A percentile compares a stretch with the other conserved stretches of the same genome.
phyloP scores from a whole-genome alignment of 1,139 yeast genomes.

The Scheffersomyces illinoinensis region DNA sequence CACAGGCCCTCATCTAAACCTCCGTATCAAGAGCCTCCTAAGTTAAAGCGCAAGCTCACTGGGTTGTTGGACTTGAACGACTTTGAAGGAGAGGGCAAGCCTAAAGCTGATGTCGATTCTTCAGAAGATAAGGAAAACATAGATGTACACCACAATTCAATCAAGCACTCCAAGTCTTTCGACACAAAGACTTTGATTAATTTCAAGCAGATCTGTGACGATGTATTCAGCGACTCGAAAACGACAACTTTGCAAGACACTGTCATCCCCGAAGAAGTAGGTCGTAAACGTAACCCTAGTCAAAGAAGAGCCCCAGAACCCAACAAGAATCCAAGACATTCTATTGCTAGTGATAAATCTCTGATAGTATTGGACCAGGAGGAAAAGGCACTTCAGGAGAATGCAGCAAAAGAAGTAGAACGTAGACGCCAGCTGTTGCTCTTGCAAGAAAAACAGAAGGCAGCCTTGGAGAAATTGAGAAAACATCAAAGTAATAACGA shows the following conservation, averaged over 20 bases:
- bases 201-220: constrained; percentile 29
- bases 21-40: constrained; percentile 19
- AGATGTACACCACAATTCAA: constrained; percentile 3
- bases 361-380: constrained; percentile 10
- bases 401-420: constrained; percentile 12
- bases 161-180: constrained; percentile 8
- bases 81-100: constrained; percentile 7
- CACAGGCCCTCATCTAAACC: constrained; percentile 6
- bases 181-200: constrained; percentile 27
- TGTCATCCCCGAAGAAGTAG: constrained; percentile 3
- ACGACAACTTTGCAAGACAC: neutral
- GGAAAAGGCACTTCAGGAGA: constrained; percentile 8
- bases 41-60: constrained; percentile 24
- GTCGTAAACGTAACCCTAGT: neutral
- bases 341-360: neutral
- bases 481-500: constrained; percentile 30
- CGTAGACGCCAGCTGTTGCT: constrained; percentile 21
- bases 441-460: constrained; percentile 30
- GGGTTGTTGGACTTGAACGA: constrained; percentile 21
- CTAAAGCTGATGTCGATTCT: constrained; percentile 3
- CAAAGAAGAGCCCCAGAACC: constrained; percentile 22
- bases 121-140: neutral
- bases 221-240: constrained; percentile 11
- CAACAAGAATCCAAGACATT: neutral
- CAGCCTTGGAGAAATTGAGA: constrained; percentile 31